Base-by-base conservation (phyloP, 1,139 yeast species). In the Candida sojae region DNA sequence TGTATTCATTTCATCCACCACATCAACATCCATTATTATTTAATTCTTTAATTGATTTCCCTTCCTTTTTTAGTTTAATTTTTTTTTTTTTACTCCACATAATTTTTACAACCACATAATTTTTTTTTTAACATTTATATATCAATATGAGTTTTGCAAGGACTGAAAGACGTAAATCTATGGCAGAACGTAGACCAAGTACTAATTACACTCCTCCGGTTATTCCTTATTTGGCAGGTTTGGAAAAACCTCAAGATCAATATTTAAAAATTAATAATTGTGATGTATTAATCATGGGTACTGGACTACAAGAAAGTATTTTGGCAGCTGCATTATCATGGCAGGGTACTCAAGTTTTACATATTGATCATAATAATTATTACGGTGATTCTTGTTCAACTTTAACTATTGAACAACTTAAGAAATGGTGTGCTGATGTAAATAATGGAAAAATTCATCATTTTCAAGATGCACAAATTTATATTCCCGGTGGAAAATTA, bases 261-360 rank as follows among this genome's bases (percentile, higher is more conserved):
- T 64, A 69, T 42, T 66, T 77, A 42, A 71, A 67, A 44, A 80
- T 88, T 11, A 86, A 84, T 46, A 77, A 81, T 50, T 89, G 90
- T 59, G 99, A 93, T 62, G 96, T 93, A 26, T 76, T 93, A 42
- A 86, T 93, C 49, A 79, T 88, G 57, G 99, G 99, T 33, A 93
- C 99, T 0, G 98, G 98, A 1, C 75, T 95, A 42, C 85, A 84
- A 4, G 97, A 95, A 66, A 82, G 91, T 57, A 84, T 95, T 11
- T 71, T 92, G 48, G 97, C 98, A 0, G 96, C 98, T 4, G 93
- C 98, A 0, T 75, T 93, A 48, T 87, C 97, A 12, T 93, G 99
- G 98, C 97, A 90, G 60, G 98, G 98, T 11, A 85, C 93, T 13
- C 84, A 79, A 54, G 97, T 93, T 13, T 74, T 93, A 47, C 99